A percentile compares a stretch with the other conserved stretches of the same genome.
Evolutionary conservation across 306 rosid species (phyloP).

Genomic region (Lupinus albus): DNA sequence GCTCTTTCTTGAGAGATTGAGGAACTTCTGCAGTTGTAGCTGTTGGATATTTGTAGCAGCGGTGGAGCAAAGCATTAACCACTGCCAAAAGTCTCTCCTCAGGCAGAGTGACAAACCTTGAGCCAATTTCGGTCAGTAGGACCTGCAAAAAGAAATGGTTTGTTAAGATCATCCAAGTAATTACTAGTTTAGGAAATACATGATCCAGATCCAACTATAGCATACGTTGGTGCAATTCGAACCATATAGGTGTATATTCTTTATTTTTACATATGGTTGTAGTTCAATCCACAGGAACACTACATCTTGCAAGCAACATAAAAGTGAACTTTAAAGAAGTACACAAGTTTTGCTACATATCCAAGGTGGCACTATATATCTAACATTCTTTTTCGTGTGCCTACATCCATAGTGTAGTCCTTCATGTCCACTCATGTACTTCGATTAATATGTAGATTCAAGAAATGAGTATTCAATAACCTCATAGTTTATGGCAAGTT

Average conservation of each 20-base stretch:
- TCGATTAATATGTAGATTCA: constrained; percentile 27
- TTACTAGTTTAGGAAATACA: constrained; percentile 20
- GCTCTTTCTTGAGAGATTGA: constrained; percentile 97
- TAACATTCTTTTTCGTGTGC: constrained; percentile 23
- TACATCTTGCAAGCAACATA: constrained; percentile 25
- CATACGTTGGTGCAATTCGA: too few species aligned
- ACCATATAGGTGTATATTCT: not conserved
- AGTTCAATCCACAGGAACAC: constrained; percentile 30
- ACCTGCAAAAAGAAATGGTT: constrained; percentile 54
- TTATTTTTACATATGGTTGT: not conserved
- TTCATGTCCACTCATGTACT: constrained; percentile 5
- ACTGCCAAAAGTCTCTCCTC: constrained; percentile 99
- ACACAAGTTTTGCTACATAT: not conserved
- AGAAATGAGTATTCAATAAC: constrained; percentile 15
- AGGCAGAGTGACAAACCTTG: constrained; percentile 95
- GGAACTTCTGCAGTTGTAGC: constrained; percentile 99
- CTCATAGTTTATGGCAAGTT: constrained; percentile 12
- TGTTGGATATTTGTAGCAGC: constrained; percentile 98
- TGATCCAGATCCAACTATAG: not conserved
- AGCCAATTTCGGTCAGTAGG: constrained; percentile 96
- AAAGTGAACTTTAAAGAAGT: constrained; percentile 15
- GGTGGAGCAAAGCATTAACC: constrained; percentile 97
- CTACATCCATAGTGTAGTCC: constrained; percentile 11
- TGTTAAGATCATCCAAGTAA: constrained; percentile 9
- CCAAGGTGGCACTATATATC: constrained; percentile 11